Conservation (phyloP, 2,329 filamentous ascomycete species). For the Pseudogymnoascus destructans region DNA sequence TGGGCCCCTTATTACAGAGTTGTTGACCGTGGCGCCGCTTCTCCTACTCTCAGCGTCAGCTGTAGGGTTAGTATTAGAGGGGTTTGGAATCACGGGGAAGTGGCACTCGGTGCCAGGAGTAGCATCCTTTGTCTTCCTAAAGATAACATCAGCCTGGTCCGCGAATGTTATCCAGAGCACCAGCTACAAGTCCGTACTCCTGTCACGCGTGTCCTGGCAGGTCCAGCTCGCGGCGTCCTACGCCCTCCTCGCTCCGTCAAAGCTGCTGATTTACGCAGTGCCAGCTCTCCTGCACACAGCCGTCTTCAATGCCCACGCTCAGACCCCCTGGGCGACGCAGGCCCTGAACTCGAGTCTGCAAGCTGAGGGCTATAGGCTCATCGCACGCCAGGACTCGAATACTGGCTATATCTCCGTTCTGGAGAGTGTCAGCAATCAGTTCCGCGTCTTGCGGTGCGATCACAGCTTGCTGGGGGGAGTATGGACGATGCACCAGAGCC, state of each 20-base stretch:
- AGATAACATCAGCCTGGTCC: constrained; percentile 27
- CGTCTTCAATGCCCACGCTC: constrained; percentile 61
- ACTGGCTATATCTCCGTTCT: constrained; percentile 90
- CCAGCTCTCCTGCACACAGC: constrained; percentile 63
- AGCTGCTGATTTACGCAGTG: constrained; percentile 49
- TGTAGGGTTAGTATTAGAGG: constrained; percentile 52
- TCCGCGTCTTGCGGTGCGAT: constrained; percentile 78
- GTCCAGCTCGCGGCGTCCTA: constrained; percentile 53
- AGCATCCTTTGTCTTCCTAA: constrained; percentile 53
- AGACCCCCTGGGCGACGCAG: constrained; percentile 44
- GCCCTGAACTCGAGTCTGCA: constrained; percentile 54
- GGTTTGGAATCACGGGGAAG: constrained; percentile 37
- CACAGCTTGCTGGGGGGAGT: constrained; percentile 89
- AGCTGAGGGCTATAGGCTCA: constrained; percentile 54
- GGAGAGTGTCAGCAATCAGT: constrained; percentile 58
- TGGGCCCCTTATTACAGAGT: constrained; percentile 66
- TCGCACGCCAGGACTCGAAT: constrained; percentile 72
- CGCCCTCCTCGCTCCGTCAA: constrained; percentile 54
- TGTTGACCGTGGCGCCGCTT: constrained; percentile 58
- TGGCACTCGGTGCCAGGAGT: constrained; percentile 41
- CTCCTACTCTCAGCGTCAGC: constrained; percentile 49
- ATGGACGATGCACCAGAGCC: constrained; percentile 61
- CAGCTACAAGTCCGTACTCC: constrained; percentile 48
- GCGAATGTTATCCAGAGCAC: constrained; percentile 32
- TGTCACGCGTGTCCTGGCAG: constrained; percentile 62